Percentiles rank a stretch among this genome's conserved stretches.
phyloP scores from a whole-genome alignment of 345 rosid species.

The Lepidium didymum region DNA sequence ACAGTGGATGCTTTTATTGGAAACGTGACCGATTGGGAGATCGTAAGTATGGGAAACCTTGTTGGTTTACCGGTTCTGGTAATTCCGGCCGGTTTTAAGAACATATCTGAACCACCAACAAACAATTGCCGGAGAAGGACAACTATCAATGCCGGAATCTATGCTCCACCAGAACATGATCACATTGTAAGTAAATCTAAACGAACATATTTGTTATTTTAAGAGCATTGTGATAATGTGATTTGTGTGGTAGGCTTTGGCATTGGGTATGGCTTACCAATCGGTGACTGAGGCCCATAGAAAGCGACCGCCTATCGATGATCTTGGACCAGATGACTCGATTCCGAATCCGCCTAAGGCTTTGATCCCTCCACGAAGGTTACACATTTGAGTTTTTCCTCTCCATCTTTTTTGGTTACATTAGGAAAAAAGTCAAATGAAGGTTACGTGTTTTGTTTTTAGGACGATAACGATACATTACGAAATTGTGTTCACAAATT shows the following conservation, averaged over 20 bases:
- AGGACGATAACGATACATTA: not conserved
- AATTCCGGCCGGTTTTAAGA: conserved; percentile 56
- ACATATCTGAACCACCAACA: conserved; percentile 50
- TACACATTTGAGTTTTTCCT: conserved; percentile 25
- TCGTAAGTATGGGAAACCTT: conserved; percentile 79
- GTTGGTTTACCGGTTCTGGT: conserved; percentile 76
- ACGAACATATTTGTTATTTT: not conserved
- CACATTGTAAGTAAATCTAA: conserved; percentile 50
- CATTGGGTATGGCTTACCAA: conserved; percentile 85
- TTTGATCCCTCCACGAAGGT: conserved; percentile 35
- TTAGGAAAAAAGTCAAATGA: not conserved
- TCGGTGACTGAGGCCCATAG: conserved; percentile 63
- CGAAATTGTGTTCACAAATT: not conserved
- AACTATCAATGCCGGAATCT: conserved; percentile 59
- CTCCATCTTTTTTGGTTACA: not conserved
- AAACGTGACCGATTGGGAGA: conserved; percentile 89
- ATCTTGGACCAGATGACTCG: conserved; percentile 55
- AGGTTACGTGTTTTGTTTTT: not conserved
- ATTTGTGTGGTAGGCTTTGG: conserved; percentile 52
- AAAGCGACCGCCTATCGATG: conserved; percentile 64
- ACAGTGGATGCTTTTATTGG: conserved; percentile 76
- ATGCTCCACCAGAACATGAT: conserved; percentile 72
- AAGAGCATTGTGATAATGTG: not conserved
- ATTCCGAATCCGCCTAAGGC: conserved; percentile 40
- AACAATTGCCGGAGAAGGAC: conserved; percentile 48